Base-by-base conservation (phyloP, 805 yeast species). In the Cyberlindnera petersonii region DNA sequence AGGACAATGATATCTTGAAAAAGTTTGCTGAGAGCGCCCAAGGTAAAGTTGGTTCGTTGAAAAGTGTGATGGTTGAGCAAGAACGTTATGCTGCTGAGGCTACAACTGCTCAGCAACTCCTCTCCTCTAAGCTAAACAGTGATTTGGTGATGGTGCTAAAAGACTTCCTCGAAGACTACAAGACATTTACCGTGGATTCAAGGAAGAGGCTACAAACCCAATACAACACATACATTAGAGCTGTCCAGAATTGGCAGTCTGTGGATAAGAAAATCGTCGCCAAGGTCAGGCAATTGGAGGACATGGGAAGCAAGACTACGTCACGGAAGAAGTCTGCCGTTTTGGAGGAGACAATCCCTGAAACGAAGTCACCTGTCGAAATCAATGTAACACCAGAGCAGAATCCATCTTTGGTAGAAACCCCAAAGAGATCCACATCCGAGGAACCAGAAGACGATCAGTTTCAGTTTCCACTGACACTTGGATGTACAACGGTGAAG, bases 131-230 rank as follows among this genome's bases (percentile, higher is more conserved):
- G 19, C 22, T 55, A 4, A 33, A 43, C 29, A 46, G 51, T 15
- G 46, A 53, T 26, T 33, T 52, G 2, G 22, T 50, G 0, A 21
- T 49, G 1, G 28, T 28, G 2, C 38, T 55, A 5, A 33, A 38
- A 17, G 57, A 53, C 24, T 55, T 55, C 32, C 20, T 53, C 13
- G 57, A 52, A 2, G 54, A 53, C 21, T 51, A 46, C 16, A 40
- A 19, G n/a, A 35, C 27, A 3, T 53, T 52, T 17, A 37, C 38
- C 4, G n/a, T 22, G 2, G 40, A 33, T 9, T 24, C 46, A 4
- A 49, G 36, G 27, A 44, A 35, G 5, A 32, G 30, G 0, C 19
- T 55, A 10, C 34, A 28, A 13, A 19, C 22, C 16, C 45, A 44
- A 26, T 45, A 40, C 33, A 36, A 37, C 17, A 15, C 20, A 10